Conservation (phyloP, 495 filamentous ascomycete genomes). For the Trichoderma virens region DNA sequence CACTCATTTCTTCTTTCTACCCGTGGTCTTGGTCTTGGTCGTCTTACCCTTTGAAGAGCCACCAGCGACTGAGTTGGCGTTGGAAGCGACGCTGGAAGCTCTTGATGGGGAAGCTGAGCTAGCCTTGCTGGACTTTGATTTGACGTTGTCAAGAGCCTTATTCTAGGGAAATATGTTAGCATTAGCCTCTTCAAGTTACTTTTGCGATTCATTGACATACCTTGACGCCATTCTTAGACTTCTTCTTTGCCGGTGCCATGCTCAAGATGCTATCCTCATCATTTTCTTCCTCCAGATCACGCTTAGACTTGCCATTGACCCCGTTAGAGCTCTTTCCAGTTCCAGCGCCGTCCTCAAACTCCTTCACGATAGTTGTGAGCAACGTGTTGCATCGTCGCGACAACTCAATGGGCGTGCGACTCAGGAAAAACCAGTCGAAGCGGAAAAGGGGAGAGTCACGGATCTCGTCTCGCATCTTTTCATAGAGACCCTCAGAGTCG, state of each 20-base stretch:
- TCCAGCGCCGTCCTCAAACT: conserved; percentile 64
- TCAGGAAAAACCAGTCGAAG: conserved; percentile 99
- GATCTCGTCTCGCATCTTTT: conserved; percentile 84
- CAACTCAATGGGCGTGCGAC: conserved; percentile 87
- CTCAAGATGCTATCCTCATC: conserved; percentile 71
- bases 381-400: conserved; percentile 87
- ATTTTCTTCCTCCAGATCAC: conserved; percentile 68
- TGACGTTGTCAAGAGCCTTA: conserved; percentile 55
- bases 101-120: conserved; percentile 49
- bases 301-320: conserved; percentile 61
- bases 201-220: conserved; percentile 26
- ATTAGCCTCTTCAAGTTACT: neutral
- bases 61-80: neutral
- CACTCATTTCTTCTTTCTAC: conserved; percentile 1
- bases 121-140: conserved; percentile 47
- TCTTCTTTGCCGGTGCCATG: conserved; percentile 81
- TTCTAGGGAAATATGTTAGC: conserved; percentile 34
- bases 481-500: conserved; percentile 75
- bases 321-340: conserved; percentile 53
- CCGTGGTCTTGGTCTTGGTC: conserved; percentile 37
- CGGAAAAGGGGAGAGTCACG: conserved; percentile 91
- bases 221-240: conserved; percentile 74
- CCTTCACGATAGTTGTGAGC: conserved; percentile 84
- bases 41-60: conserved; percentile 44
- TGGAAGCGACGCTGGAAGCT: conserved; percentile 45